Base-by-base conservation (phyloP, 1,284 basidiomycete species). In the Ganoderma lingzhi region DNA sequence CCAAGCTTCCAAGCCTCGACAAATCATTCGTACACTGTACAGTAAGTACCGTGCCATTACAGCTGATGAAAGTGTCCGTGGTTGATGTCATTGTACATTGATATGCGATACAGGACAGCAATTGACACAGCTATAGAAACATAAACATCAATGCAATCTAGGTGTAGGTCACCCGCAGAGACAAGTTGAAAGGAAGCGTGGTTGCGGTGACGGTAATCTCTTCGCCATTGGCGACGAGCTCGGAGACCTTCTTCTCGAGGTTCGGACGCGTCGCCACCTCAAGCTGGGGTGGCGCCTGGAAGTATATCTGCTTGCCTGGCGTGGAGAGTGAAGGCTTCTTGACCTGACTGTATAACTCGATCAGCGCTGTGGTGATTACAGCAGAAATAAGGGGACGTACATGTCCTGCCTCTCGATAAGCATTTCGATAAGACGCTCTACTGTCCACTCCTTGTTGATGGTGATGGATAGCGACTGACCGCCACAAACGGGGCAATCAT, bases 401-500 rank as follows among this genome's bases (percentile, higher is more conserved):
- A 98, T 91, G 71, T 95, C 93, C 77, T 96, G 94, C 74, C 88
- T 90, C 80, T 95, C 94, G 4, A 89, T 86, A 70, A 98, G 83
- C 82, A 91, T 88, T 66, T 98, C 96, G 66, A 98, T 94, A 60
- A 99, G 83, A 63, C 88, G 84, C 74, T 97, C 94, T 30, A 99
- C 88, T 2, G 93, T 96, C 85, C 88, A 88, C 10, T 94, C 92
- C 39, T 83, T 84, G 64, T 83, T 87, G 69, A 97, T 86, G 3
- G 86, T 81, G 53, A 96, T 84, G 62, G 93, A 89, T 42, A 96
- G 82, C 0, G 93, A 85, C 79, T 98, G 94, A 42, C 96, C 96
- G 3, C 98, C 98, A 78, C 98, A 99, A 4, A 99, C 98, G 2
- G 97, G 97, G 80, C 98, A 99, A 76, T 99, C 96, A 0, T 89